phyloP scores from a whole-genome alignment of 306 rosid species.

The Betula pendula region DNA sequence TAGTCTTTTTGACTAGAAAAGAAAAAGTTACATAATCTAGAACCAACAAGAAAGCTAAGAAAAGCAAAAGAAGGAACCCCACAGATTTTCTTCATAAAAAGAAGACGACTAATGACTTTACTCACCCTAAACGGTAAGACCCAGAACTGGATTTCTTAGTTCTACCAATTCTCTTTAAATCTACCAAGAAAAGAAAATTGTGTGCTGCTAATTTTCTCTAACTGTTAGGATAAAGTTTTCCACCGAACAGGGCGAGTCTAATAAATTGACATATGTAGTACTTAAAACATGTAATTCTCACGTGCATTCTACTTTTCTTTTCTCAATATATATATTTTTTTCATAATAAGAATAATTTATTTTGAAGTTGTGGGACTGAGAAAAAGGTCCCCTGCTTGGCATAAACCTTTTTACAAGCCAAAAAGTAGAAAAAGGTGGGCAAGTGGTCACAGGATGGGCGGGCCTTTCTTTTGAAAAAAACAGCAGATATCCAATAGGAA shows the following conservation, averaged over 20 bases:
- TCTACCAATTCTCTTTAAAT: constrained; percentile 24
- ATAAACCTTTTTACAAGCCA: constrained; percentile 21
- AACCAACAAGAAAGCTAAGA: constrained; percentile 37
- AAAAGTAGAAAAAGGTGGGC: constrained; percentile 54
- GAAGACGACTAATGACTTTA: constrained; percentile 12
- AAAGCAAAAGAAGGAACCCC: constrained; percentile 41
- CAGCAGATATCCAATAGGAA: constrained; percentile 36
- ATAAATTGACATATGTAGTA: too few relatives aligned
- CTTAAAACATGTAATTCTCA: too few relatives aligned
- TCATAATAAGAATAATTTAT: too few relatives aligned
- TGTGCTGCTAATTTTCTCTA: neutral
- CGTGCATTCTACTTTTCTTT: neutral
- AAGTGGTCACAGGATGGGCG: constrained; percentile 79
- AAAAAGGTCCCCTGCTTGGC: constrained; percentile 43
- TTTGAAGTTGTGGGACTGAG: constrained; percentile 17
- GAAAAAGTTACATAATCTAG: constrained; percentile 26
- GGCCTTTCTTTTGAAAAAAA: constrained; percentile 61
- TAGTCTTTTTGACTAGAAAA: constrained; percentile 25
- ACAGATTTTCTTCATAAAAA: constrained; percentile 11
- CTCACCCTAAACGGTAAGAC: constrained; percentile 14
- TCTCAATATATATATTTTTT: neutral
- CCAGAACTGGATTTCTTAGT: constrained; percentile 20
- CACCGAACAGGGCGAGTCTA: too few relatives aligned
- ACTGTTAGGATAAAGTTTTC: too few relatives aligned
- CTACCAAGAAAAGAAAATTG: neutral